Conservation (phyloP, 108 stramenopile genomes). For the Nitzschia palea region DNA sequence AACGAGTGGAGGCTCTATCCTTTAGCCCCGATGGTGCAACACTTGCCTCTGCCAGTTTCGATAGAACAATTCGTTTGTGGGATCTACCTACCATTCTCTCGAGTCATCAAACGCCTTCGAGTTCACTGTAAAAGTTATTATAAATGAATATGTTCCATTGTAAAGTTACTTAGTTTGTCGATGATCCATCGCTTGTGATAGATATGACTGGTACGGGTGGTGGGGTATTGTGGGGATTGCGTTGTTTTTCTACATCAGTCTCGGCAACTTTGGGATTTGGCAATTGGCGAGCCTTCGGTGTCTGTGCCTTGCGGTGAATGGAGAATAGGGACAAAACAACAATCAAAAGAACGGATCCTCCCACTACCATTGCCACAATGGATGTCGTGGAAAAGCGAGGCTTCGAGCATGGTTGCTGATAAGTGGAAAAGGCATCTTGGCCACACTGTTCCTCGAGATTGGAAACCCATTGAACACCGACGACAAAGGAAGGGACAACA, state of each 20-base stretch:
- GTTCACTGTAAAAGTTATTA: not conserved
- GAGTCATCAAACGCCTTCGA: not conserved
- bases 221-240: not conserved
- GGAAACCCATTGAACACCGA: conserved; percentile 5
- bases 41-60: conserved; percentile 88
- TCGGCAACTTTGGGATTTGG: too few species aligned
- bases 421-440: not conserved
- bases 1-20: conserved; percentile 83
- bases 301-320: not conserved
- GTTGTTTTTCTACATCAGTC: not conserved
- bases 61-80: conserved; percentile 92
- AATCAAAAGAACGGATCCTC: not conserved
- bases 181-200: not conserved
- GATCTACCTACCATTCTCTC: conserved; percentile 33
- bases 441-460: conserved; percentile 1
- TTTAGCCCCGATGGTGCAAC: conserved; percentile 80
- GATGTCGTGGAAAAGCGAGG: not conserved
- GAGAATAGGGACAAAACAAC: not conserved
- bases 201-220: not conserved
- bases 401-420: not conserved
- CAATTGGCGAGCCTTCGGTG: not conserved
- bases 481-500: not conserved
- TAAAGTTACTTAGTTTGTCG: not conserved
- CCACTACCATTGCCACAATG: not conserved
- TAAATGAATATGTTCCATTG: not conserved